Percentiles rank a stretch among this genome's conserved stretches.
phyloP scores from a whole-genome alignment of 2,329 filamentous ascomycete species.

The Microcyclospora pomicola region DNA sequence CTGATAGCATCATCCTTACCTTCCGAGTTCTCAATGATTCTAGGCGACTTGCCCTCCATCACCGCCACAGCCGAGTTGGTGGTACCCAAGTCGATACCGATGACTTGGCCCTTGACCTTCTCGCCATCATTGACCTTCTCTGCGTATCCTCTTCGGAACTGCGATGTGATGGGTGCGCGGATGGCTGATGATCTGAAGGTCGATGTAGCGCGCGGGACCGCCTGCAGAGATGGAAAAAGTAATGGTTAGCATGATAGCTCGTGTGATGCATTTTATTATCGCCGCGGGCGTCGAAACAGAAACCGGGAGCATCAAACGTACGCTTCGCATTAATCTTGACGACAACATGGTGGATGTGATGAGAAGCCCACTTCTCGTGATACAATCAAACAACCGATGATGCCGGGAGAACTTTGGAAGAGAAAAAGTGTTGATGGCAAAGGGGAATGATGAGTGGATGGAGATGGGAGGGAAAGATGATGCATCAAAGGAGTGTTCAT shows the following conservation, averaged over 20 bases:
- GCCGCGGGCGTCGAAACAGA: background rate
- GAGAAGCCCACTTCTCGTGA: slow-evolving; percentile 3
- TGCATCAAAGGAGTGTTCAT: background rate
- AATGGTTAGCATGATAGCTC: slow-evolving; percentile 14
- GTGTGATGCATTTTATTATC: slow-evolving; percentile 12
- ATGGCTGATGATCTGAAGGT: slow-evolving; percentile 24
- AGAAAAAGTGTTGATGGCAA: background rate
- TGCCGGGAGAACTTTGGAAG: background rate
- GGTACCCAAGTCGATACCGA: slow-evolving; percentile 96
- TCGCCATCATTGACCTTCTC: slow-evolving; percentile 39
- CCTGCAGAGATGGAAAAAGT: slow-evolving; percentile 9
- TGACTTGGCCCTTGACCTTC: slow-evolving; percentile 91
- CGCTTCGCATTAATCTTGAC: slow-evolving; percentile 22
- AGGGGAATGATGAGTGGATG: background rate
- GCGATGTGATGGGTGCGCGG: slow-evolving; percentile 56
- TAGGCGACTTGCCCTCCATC: slow-evolving; percentile 91
- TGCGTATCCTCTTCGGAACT: slow-evolving; percentile 61
- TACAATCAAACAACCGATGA: background rate
- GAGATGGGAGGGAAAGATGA: background rate
- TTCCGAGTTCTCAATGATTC: slow-evolving; percentile 96
- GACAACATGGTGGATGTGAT: slow-evolving; percentile 20
- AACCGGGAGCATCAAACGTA: slow-evolving; percentile 11
- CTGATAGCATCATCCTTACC: slow-evolving; percentile 39
- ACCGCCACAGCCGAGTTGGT: slow-evolving; percentile 96
- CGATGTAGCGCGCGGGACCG: slow-evolving; percentile 22